Evolutionary conservation across 2,329 filamentous ascomycete genomes (phyloP).

Genomic region (Aspergillus persii): DNA sequence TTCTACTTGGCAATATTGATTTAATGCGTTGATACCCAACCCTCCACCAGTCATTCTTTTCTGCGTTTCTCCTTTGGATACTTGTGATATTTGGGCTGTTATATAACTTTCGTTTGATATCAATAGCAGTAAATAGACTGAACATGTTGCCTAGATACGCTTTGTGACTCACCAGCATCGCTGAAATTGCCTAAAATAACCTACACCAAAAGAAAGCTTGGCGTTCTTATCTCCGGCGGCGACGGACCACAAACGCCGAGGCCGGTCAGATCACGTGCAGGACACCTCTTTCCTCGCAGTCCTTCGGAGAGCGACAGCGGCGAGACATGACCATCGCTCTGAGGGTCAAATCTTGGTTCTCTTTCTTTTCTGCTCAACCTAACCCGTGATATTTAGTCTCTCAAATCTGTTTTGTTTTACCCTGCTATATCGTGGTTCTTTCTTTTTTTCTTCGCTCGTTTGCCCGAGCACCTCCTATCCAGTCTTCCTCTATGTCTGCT

Average conservation of each 20-base stretch:
- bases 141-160: background rate
- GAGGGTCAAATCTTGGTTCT: background rate
- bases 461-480: conserved; percentile 22
- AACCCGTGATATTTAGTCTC: background rate
- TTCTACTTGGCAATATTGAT: background rate
- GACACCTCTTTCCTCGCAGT: conserved; percentile 11
- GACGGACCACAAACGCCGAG: conserved; percentile 11
- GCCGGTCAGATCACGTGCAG: conserved; percentile 16
- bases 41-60: background rate
- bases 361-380: background rate
- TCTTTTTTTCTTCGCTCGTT: conserved; percentile 19
- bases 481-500: conserved; percentile 36
- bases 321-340: conserved; percentile 10
- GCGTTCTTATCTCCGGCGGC: conserved; percentile 10
- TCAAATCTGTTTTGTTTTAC: background rate
- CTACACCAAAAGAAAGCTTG: conserved; percentile 1
- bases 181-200: background rate
- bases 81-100: background rate
- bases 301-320: conserved; percentile 10
- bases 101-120: background rate
- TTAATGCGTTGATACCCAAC: background rate
- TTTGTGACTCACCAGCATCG: background rate
- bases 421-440: conserved; percentile 12
- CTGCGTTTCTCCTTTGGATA: background rate
- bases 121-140: background rate